Evolutionary conservation across 202 grass and related monocot species (phyloP), one percentile per base, ranked within the genome.

Genomic region (Sporobolus alterniflorus): DNA sequence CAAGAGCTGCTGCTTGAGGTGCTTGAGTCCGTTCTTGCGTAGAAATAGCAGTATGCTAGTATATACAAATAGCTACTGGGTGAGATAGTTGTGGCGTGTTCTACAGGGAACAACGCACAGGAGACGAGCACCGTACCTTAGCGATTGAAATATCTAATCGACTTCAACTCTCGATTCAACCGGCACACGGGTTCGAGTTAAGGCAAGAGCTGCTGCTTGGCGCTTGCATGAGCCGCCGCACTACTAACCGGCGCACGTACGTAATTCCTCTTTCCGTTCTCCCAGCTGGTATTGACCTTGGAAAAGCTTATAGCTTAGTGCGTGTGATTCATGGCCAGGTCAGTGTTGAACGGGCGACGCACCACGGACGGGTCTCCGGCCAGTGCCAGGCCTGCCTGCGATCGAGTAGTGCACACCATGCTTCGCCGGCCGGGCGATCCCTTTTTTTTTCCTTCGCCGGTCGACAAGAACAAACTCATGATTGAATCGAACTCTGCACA

Each of bases 261-360:
- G n/a, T n/a, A n/a, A n/a, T 2, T 49, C 14, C 1, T 0, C 15
- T 76, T 59, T 76, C 25, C 48, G 20, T 47, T 77, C 64, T 70
- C 41, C 42, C 52, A n/a, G 74, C 50, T 16, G 39, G n/a, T n/a
- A n/a, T 70, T 77, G 82, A 84, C 73, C 73, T 70, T 41, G 48
- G 82, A 48, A 43, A 59, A 69, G 44, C 48, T 33, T 0, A 40
- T 59, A 59, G 55, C 22, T 25, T 22, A 25, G 79, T 62, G 71
- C 52, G 80, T 67, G 67, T 41, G 67, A 73, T 83, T 88, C 86
- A 77, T 47, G 55, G 78, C 55, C 73, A 56, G 36, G 30, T 88
- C 79, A 67, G 67, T 32, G 54, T 79, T 75, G 83, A 48, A 60
- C 21, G 76, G 3, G n/a, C 12, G 59, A 39, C 73, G 67, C 71